These are phyloP conservation scores for Candida krabiensis DNA, from an alignment of 805 yeast species.

Conservation along the genomic window DNA sequence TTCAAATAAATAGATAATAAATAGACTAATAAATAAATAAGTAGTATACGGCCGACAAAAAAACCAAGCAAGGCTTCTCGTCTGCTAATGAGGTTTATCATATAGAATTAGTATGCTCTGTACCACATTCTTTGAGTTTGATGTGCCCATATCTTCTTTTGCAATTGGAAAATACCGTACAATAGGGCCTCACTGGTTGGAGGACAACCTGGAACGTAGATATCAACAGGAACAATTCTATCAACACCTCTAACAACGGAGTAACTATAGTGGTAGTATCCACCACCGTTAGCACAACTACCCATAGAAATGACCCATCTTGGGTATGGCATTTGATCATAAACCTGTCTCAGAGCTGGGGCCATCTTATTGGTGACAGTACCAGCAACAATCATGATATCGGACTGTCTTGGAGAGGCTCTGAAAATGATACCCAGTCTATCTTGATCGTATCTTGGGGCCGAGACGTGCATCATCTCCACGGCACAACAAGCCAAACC, in stretches of 20 bases:
- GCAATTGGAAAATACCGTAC: conserved; percentile 88
- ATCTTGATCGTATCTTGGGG: conserved; percentile 91
- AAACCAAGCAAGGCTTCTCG: conserved; percentile 1
- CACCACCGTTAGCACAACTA: conserved; percentile 92
- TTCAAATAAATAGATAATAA: conserved; percentile 1
- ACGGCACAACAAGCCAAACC: conserved; percentile 94
- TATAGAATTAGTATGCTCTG: conserved; percentile 44
- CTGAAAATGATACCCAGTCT: conserved; percentile 90
- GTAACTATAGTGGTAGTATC: conserved; percentile 87
- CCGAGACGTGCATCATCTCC: conserved; percentile 92
- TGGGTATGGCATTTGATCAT: conserved; percentile 94
- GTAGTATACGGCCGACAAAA: conserved; percentile 5
- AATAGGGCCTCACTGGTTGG: conserved; percentile 88
- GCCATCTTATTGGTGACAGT: conserved; percentile 92
- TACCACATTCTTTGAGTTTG: conserved; percentile 86
- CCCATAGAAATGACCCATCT: conserved; percentile 96
- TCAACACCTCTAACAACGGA: conserved; percentile 90
- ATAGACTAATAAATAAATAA: conserved; percentile 8
- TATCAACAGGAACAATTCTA: conserved; percentile 84
- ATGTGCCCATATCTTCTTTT: conserved; percentile 84
- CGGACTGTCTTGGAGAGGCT: conserved; percentile 91
- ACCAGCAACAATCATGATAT: conserved; percentile 90
- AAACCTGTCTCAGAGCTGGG: conserved; percentile 87
- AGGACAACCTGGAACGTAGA: conserved; percentile 91
- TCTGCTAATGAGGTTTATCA: too few species aligned